Conservation (phyloP, 225 moss, liverwort and hornwort genomes). For the Neckera pumila region DNA sequence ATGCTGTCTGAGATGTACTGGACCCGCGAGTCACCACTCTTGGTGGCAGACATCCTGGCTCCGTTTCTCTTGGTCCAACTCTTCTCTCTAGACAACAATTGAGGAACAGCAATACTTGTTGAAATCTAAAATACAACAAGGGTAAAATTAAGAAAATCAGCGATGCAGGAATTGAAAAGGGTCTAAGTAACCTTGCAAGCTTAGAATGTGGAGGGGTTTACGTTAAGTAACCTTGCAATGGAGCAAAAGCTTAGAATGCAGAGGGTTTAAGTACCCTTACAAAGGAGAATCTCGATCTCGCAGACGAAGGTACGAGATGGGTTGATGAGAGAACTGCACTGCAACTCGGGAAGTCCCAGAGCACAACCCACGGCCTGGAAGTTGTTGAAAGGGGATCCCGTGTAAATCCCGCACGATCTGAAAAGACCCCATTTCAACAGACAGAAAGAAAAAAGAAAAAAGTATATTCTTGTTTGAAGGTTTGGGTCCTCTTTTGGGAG, state of each 20-base stretch:
- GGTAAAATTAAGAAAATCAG: neutral
- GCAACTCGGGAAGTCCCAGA: neutral
- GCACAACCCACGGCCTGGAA: neutral
- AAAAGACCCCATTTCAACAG: neutral
- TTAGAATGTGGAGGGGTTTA: neutral
- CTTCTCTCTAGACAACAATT: neutral
- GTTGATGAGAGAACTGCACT: neutral
- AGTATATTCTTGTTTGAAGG: neutral
- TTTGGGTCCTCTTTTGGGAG: neutral
- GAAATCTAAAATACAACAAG: neutral
- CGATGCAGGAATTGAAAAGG: neutral
- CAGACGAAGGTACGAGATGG: neutral
- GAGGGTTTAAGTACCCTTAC: neutral
- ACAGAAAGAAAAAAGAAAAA: neutral
- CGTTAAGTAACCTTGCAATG: neutral
- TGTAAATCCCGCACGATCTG: neutral
- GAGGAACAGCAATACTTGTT: neutral
- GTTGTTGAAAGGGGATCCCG: neutral
- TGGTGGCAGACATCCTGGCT: conserved; percentile 29
- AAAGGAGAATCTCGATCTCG: neutral
- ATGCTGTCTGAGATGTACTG: conserved; percentile 54
- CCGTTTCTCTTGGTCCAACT: neutral
- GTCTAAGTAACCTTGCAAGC: neutral
- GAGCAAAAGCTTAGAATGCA: neutral
- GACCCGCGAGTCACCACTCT: conserved; percentile 28